Base-by-base conservation (phyloP, 169 alveolate genomes). In the Babesia ovata region DNA sequence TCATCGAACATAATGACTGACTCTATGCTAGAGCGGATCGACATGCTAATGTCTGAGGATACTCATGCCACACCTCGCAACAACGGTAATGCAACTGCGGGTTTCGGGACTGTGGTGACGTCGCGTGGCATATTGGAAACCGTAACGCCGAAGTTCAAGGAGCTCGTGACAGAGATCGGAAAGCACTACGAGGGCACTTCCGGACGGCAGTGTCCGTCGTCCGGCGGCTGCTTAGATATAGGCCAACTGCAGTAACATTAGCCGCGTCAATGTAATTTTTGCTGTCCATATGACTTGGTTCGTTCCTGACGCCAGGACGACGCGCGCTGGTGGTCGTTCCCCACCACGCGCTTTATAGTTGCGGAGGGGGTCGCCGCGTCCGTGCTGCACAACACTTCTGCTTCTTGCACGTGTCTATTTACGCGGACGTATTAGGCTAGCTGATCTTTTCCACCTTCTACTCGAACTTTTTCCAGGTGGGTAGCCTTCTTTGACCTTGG, bases 61-160 rank as follows among this genome's bases (percentile, higher is more conserved):
- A 44, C 66, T 12, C 42, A 13, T 42, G 21, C 54, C 19, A 11
- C 76, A 9, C 65, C 65, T 21, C 17, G 26, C 42, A 22, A 22
- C 22, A 45, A 21, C 3, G 21, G 26, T 42, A 21, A 58, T 1
- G 0, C 66, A 1, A 10, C 26, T 13, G 17, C 44, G 22, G 13
- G 6, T 14, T 7, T 14, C 28, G 46, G 24, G n/a, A 0, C 33
- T 12, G 76, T 3, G 45, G 2, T 11, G 29, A 0, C 57, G 11
- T 33, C 53, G 24, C 19, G 16, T 26, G 19, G 54, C 26, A 14
- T 75, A 0, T 14, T 75, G 57, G 76, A 59, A 6, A n/a, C 57
- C 12, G 63, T 81, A 45, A 81, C 88, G 0, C 84, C 88, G 12
- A 71, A 65, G 57, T 81, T 81, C 56, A 62, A 72, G 57, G 84